Evolutionary conservation across 331 rosid genomes (phyloP).

Genomic region (Pyrus hybrid): DNA sequence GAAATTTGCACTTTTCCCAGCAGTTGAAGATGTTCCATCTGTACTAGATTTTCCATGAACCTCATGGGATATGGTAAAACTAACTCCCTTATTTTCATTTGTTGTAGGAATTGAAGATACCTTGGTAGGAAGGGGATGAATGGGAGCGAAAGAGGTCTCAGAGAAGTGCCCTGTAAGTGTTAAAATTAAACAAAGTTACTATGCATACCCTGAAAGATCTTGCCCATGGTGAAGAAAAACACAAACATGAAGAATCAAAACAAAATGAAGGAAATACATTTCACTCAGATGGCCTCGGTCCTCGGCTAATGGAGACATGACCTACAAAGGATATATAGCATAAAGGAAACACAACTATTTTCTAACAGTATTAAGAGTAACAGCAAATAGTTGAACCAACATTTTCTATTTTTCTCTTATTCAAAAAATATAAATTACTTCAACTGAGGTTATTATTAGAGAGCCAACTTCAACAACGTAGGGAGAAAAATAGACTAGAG

Average conservation of each 20-base stretch:
- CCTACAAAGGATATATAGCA: background rate
- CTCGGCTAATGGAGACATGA: background rate
- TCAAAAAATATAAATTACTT: background rate
- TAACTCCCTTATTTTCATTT: conserved; percentile 99
- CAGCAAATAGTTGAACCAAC: background rate
- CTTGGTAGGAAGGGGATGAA: conserved; percentile 70
- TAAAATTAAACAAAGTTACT: too few species aligned
- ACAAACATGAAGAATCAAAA: background rate
- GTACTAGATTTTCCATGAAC: conserved; percentile 99
- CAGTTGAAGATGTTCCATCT: conserved; percentile 96
- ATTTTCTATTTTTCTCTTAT: background rate
- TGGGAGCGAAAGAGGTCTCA: conserved; percentile 41
- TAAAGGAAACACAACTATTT: background rate
- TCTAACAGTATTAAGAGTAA: background rate
- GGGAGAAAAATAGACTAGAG: too few species aligned
- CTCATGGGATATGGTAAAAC: conserved; percentile 99
- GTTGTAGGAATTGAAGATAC: conserved; percentile 97
- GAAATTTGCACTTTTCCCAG: conserved; percentile 85
- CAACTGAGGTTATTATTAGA: background rate
- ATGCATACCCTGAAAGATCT: too few species aligned
- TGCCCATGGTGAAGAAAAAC: background rate
- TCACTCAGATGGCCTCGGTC: background rate
- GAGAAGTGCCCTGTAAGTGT: conserved; percentile 53
- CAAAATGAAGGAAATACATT: background rate
- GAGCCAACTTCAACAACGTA: background rate